phyloP scores from a whole-genome alignment of 2,329 filamentous ascomycete species.

The Pseudocercospora cruenta region DNA sequence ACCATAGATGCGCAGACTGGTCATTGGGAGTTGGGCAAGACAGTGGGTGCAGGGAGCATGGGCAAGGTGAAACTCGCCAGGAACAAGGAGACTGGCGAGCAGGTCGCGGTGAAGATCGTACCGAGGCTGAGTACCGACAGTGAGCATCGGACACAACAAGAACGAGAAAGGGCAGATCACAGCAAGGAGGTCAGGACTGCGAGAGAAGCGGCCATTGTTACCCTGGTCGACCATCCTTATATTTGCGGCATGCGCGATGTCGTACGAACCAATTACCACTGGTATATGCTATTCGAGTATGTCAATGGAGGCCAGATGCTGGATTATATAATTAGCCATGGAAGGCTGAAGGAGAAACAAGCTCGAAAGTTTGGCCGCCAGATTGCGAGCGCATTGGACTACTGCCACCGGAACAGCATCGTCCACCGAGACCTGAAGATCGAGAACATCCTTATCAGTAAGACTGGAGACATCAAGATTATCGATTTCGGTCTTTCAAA shows the following conservation, averaged over 20 bases:
- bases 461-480: constrained; percentile 98
- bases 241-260: constrained; percentile 96
- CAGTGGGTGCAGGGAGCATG: constrained; percentile 97
- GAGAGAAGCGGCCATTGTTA: constrained; percentile 94
- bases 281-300: constrained; percentile 99
- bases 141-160: constrained; percentile 70
- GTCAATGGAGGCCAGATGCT: constrained; percentile 99
- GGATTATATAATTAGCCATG: constrained; percentile 98
- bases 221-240: constrained; percentile 89
- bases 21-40: constrained; percentile 94
- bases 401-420: constrained; percentile 97
- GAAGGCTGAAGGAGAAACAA: constrained; percentile 96
- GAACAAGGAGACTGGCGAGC: constrained; percentile 85
- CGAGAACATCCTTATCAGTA: constrained; percentile 98
- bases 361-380: constrained; percentile 96
- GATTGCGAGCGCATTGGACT: constrained; percentile 94
- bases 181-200: constrained; percentile 96
- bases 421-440: constrained; percentile 98
- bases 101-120: constrained; percentile 97
- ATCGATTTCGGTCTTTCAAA: constrained; percentile 99
- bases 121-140: constrained; percentile 80
- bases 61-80: constrained; percentile 96
- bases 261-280: constrained; percentile 93
- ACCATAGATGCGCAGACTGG: constrained; percentile 84
- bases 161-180: constrained; percentile 88